Conservation (phyloP, 2,329 filamentous ascomycete species). For the Ophiostoma sp. region DNA sequence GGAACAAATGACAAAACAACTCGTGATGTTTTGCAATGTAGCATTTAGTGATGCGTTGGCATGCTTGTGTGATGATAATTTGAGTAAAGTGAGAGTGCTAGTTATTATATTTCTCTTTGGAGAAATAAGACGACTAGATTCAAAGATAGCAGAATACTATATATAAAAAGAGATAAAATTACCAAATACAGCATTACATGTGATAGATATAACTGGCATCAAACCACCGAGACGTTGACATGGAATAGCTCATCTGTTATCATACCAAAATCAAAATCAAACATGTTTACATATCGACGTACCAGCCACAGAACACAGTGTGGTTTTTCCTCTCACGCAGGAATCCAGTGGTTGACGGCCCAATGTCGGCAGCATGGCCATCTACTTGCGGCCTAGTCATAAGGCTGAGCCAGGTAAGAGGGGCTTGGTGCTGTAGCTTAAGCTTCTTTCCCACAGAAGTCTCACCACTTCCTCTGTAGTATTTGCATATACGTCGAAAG, state of each 20-base stretch:
- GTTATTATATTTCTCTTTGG: too few relatives aligned
- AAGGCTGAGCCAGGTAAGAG: conserved; percentile 20
- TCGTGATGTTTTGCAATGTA: not conserved
- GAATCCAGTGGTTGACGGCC: conserved; percentile 11
- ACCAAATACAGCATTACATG: too few relatives aligned
- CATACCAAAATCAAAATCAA: not conserved
- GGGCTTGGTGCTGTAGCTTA: not conserved
- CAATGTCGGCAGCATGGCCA: conserved; percentile 23
- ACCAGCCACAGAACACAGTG: not conserved
- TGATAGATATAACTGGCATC: too few relatives aligned
- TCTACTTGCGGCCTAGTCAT: conserved; percentile 18
- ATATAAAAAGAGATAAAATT: too few relatives aligned
- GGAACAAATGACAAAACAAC: not conserved
- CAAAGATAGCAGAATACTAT: too few relatives aligned
- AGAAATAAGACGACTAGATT: too few relatives aligned
- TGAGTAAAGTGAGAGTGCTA: too few relatives aligned
- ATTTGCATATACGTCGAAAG: not conserved
- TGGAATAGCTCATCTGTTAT: too few relatives aligned
- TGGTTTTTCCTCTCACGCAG: not conserved
- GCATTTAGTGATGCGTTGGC: not conserved
- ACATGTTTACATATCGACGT: not conserved
- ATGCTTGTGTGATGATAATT: not conserved
- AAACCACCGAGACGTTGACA: too few relatives aligned
- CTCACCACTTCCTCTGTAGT: too few relatives aligned
- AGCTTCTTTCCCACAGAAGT: too few relatives aligned